phyloP scores from a whole-genome alignment of 305 asterid species.

The Fraxinus latifolia region DNA sequence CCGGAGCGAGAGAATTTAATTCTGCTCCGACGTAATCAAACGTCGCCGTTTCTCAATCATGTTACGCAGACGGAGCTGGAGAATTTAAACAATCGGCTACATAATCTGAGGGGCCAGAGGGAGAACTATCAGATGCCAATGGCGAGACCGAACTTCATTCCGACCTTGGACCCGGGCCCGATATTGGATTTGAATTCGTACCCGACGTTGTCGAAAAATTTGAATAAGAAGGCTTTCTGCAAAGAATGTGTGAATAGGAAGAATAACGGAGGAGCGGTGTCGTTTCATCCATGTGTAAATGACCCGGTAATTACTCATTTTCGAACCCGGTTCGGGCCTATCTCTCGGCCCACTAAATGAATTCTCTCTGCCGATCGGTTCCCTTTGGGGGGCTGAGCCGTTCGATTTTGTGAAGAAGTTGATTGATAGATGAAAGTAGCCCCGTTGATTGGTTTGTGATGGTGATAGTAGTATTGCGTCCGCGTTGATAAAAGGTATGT shows the following conservation, averaged over 20 bases:
- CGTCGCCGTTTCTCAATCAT: conserved; percentile 26
- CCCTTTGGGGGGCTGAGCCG: background rate
- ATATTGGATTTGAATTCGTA: conserved; percentile 15
- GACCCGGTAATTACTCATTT: conserved; percentile 44
- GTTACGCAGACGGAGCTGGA: conserved; percentile 28
- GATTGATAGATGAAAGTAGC: background rate
- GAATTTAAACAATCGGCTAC: conserved; percentile 40
- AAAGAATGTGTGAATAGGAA: conserved; percentile 42
- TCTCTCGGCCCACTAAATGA: conserved; percentile 35
- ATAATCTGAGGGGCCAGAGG: conserved; percentile 38
- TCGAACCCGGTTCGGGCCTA: conserved; percentile 46
- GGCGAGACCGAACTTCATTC: conserved; percentile 19
- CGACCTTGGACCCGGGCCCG: conserved; percentile 16
- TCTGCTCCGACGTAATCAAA: conserved; percentile 40
- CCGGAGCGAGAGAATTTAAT: conserved; percentile 26
- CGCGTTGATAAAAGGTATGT: background rate
- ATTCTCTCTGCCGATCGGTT: background rate
- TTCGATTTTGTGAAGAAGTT: background rate
- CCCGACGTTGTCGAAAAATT: conserved; percentile 30
- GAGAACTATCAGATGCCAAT: conserved; percentile 40
- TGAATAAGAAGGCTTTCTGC: conserved; percentile 30
- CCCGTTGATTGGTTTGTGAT: background rate
- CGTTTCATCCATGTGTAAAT: conserved; percentile 66
- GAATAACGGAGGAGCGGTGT: conserved; percentile 20
- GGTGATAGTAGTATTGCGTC: background rate